phyloP scores from a whole-genome alignment of 2,329 filamentous ascomycete genomes.

The Didymellaceae sp. region DNA sequence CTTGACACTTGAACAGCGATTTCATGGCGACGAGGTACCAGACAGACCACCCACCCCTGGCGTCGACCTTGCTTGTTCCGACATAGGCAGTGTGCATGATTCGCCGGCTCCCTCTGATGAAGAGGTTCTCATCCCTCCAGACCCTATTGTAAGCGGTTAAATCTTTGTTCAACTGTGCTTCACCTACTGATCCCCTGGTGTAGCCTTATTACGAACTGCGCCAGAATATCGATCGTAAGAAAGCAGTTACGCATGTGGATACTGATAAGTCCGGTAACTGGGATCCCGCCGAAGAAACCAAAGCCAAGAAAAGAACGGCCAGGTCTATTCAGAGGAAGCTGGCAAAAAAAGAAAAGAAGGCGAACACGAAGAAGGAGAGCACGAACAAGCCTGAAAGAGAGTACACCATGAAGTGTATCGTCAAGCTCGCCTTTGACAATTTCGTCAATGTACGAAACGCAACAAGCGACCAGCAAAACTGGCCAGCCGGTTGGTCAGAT shows the following conservation, averaged over 20 bases:
- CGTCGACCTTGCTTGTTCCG: conserved; percentile 14
- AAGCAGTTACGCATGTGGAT: conserved; percentile 42
- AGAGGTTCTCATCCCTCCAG: conserved; percentile 18
- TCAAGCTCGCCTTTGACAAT: conserved; percentile 19
- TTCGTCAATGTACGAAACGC: conserved; percentile 31
- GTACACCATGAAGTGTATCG: conserved; percentile 26
- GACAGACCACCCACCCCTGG: too few species aligned
- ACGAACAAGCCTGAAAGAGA: conserved; percentile 19
- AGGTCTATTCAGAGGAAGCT: conserved; percentile 19
- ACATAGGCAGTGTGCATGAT: conserved; percentile 9
- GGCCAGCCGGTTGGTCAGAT: conserved; percentile 35
- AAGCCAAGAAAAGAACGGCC: neutral
- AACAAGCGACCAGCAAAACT: conserved; percentile 35
- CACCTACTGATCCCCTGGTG: neutral
- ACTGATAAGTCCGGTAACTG: conserved; percentile 49
- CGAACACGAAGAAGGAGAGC: conserved; percentile 9
- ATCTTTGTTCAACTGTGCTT: neutral
- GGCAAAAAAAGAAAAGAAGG: conserved; percentile 25
- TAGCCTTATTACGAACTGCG: conserved; percentile 32
- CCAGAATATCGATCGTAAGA: conserved; percentile 30
- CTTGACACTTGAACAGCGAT: conserved; percentile 21
- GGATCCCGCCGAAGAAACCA: conserved; percentile 31
- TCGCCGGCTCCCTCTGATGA: conserved; percentile 23
- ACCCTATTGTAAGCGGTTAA: conserved; percentile 17
- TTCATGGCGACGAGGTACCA: too few species aligned